Evolutionary conservation across 139 green algal genomes (phyloP), one percentile per base, ranked within the genome.

Genomic region (Chlorella sp.): DNA sequence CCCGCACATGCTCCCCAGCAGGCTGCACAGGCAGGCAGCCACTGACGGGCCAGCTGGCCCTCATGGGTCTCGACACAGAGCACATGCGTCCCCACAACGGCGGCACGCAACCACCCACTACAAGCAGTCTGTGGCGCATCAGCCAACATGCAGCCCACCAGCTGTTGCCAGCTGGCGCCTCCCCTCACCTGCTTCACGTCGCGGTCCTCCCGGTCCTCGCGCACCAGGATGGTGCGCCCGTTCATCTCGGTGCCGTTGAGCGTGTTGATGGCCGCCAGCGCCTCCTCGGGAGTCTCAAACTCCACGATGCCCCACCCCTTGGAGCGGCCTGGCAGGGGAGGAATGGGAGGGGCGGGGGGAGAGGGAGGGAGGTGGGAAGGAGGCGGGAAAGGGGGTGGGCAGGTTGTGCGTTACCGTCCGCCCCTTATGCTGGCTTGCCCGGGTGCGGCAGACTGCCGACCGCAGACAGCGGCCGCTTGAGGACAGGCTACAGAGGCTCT

Each of bases 291-390:
- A 1, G 90, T 95, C 85, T 96, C 95, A 88, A 97, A 98, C 91
- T 98, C 96, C 36, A 98, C 95, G 24, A 97, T 94, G 71, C 97
- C 97, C 95, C 97, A 99, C 81, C 97, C 97, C 92, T 98, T 99
- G 39, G 96, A 98, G 18, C 96, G 92, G 75, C 96, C 97, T 98
- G 93, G 88, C 85, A 5, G 42, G 5, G 66, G 24, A 64, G 37
- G 22, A 9, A 30, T 30, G n/a, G 39, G 36, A 32, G 61, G 40
- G 39, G 34, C n/a, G 61, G 40, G 39, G 34, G 42, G 5, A 34
- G 24, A 64, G 37, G 22, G 0, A 30, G n/a, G 39, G 36, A 32
- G 61, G 40, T 19, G 34, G 28, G 71, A 22, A 34, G 32, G 71
- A 34, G 24, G 26, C 9, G 22, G 11, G 64, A 71, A 14, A 32